Base-by-base conservation (phyloP, 495 filamentous ascomycete genomes). In the Halenospora varia region DNA sequence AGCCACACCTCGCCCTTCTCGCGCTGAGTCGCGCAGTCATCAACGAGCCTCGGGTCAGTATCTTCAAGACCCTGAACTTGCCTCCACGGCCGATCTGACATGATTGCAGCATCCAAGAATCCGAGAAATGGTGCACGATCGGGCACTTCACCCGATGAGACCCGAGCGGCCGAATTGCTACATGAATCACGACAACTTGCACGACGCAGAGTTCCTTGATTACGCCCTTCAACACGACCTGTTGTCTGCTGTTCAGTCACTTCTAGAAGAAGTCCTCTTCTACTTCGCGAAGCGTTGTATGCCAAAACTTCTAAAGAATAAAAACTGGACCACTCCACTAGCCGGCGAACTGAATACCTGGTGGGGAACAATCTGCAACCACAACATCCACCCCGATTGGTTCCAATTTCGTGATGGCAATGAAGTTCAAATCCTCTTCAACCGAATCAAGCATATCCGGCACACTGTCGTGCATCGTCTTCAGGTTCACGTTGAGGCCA, bases 321-420 rank as follows among this genome's bases (percentile, higher is more conserved):
- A 44, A 24, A 35, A 18, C 13, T 53, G 51, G 51, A 35, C 41
- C 4, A 22, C 29, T 11, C 35, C 51, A 15, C 18, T 42, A 17
- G 51, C 35, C 15, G 51, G 51, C n/a, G 51, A 41, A 44, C 51
- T 53, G 2, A 40, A 44, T 53, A 10, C 2, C 29, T 35, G 29
- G 29, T 6, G 4, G 29, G 29, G 13, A 6, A 13, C 29, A 4
- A 4, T 35, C 6, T 6, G 29, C 4, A 4, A 35, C 29, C 29
- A 35, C 13, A 35, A n/a, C n/a, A n/a, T n/a, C 29, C 6, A 35
- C 13, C 29, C 29, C 29, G 29, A 35, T 13, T 23, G 4, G 25
- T 10, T 13, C 9, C 15, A 2, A 10, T 18, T 53, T n/a, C 17
- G 2, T 53, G 24, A 17, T 20, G 20, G 11, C 19, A 35, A 35